Evolutionary conservation across 805 yeast species (phyloP).

Genomic region (Sungouiella blattae): DNA sequence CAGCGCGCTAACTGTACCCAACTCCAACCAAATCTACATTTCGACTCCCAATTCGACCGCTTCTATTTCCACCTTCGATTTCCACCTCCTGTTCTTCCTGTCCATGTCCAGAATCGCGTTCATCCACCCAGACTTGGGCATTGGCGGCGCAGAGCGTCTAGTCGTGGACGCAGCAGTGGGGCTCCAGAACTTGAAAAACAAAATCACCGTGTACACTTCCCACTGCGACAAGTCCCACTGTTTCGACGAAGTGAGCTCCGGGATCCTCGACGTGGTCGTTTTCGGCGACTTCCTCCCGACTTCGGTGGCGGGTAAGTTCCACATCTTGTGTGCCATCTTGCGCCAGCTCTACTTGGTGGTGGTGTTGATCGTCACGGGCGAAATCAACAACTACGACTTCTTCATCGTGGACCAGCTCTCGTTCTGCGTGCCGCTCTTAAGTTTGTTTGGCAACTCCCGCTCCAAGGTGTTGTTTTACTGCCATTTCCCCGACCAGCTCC

Average conservation of each 20-base stretch:
- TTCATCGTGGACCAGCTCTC: constrained; percentile 87
- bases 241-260: constrained; percentile 80
- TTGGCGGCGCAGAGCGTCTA: constrained; percentile 97
- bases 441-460: constrained; percentile 32
- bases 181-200: constrained; percentile 56
- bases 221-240: constrained; percentile 87
- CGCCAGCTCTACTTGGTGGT: constrained; percentile 71
- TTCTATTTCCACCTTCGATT: no score
- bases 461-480: constrained; percentile 79
- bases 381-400: constrained; percentile 55
- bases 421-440: constrained; percentile 74
- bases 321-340: constrained; percentile 76
- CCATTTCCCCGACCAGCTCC: constrained; percentile 89
- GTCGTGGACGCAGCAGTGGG: constrained; percentile 95
- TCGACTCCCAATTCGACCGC: no score
- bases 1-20: no score
- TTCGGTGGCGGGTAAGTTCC: constrained; percentile 58
- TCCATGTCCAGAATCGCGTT: constrained; percentile 59
- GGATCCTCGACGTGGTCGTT: constrained; percentile 58
- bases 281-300: constrained; percentile 86
- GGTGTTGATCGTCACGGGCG: constrained; percentile 45
- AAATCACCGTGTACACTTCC: constrained; percentile 73
- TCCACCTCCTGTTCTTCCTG: not conserved
- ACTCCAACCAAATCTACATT: no score
- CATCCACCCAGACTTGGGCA: constrained; percentile 93